phyloP scores from a whole-genome alignment of 139 green algal species.

The Auxenochlorella pyrenoidosa region DNA sequence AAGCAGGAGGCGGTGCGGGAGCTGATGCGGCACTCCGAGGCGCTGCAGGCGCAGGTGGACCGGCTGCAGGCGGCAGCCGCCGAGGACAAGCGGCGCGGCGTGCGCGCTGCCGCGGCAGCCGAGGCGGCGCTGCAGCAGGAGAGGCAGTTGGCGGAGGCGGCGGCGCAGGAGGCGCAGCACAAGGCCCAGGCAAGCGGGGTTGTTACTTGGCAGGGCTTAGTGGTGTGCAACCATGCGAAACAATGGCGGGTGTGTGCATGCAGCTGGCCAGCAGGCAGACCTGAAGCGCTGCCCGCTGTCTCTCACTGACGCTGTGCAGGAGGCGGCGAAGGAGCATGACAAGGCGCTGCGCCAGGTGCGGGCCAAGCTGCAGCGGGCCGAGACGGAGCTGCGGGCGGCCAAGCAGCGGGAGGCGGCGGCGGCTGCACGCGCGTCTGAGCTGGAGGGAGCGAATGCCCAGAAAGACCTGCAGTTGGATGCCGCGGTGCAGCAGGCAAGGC shows the following conservation, averaged over 20 bases:
- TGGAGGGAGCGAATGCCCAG: not conserved
- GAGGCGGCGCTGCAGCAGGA: constrained; percentile 24
- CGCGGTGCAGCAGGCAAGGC: constrained; percentile 18
- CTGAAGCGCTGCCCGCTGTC: not conserved
- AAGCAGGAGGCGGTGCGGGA: constrained; percentile 28
- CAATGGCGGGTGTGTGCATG: too few species aligned
- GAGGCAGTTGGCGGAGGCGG: constrained; percentile 4
- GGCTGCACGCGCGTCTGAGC: not conserved
- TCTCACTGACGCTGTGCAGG: not conserved
- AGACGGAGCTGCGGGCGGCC: not conserved
- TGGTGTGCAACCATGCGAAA: not conserved
- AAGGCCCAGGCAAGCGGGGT: constrained; percentile 1
- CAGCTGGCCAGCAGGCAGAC: too few species aligned
- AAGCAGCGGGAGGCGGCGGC: not conserved
- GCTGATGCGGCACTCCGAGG: constrained; percentile 33
- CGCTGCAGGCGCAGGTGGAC: constrained; percentile 24
- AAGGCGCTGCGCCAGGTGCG: constrained; percentile 28
- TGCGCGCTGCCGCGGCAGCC: not conserved
- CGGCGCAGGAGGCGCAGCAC: constrained; percentile 6
- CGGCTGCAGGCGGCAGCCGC: not conserved
- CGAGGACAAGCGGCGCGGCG: constrained; percentile 24
- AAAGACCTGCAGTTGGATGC: constrained; percentile 39
- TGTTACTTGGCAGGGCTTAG: too few species aligned
- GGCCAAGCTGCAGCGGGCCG: constrained; percentile 37
- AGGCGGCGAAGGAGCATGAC: constrained; percentile 18